Base-by-base conservation (phyloP, 768 basidiomycete species). In the Leccinum disarticulatum region DNA sequence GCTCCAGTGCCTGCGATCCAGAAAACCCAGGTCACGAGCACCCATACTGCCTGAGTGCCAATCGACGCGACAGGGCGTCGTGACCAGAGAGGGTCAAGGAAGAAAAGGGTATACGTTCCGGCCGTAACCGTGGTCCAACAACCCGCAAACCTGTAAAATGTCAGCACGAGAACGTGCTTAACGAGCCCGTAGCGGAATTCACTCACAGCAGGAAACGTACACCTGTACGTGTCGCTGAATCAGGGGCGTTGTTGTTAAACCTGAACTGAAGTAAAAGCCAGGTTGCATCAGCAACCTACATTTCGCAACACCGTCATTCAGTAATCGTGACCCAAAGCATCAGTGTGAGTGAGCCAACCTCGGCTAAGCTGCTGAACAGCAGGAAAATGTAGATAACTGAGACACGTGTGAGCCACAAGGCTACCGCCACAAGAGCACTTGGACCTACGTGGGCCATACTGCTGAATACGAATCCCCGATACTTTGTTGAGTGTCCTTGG, bases 81-180 rank as follows among this genome's bases (percentile, higher is more conserved):
- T 19, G 83, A 81, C 80, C 82, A 85, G 15, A 73, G 70, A 1
- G 85, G 85, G 65, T 87, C 85, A 6, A 87, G 71, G 68, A 87
- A 85, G 38, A 87, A 77, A 43, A 86, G 69, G n/a, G 81, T 79
- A 57, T 82, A 83, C 22, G 72, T 73, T 28, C 79, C 80, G 11
- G 82, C 79, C 17, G 81, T 86, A 6, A 83, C 60, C 3, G 79
- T 71, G 28, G 87, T 87, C 87, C 87, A 88, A 64, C 79, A 83
- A 3, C 84, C 78, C 17, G 78, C 72, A 65, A 86, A 86, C 55
- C 87, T 88, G 61, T 27, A 50, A 17, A 38, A 53, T 14, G 53
- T 61, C 55, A 64, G 25, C 38, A 54, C 36, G 49, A 56, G 47
- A 54, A 47, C 56, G 56, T 51, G 52, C 15, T 25, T 51, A 27